Conservation (phyloP, 768 basidiomycete genomes). For the Leccinum rimulosum region DNA sequence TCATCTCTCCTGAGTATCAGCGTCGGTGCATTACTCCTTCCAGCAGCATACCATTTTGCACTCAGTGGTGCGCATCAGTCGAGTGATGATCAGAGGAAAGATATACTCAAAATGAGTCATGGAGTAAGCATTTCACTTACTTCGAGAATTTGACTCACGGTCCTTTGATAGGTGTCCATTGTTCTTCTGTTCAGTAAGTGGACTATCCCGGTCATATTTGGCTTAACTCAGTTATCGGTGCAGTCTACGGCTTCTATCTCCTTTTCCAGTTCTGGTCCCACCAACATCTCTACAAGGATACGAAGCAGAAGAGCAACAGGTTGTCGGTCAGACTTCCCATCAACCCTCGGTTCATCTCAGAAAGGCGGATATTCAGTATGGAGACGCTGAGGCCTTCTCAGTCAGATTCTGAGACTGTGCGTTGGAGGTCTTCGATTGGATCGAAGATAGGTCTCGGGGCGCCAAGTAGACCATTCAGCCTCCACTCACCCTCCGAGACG, state of each 20-base stretch:
- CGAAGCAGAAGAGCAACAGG: constrained; percentile 43
- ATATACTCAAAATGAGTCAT: constrained; percentile 50
- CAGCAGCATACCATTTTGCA: constrained; percentile 75
- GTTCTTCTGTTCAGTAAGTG: constrained; percentile 51
- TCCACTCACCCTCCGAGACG: constrained; percentile 27
- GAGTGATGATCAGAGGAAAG: constrained; percentile 34
- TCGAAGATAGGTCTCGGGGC: constrained; percentile 10
- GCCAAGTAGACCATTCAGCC: constrained; percentile 8
- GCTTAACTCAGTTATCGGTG: background rate
- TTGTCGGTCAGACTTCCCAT: constrained; percentile 35
- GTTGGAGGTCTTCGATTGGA: constrained; percentile 14
- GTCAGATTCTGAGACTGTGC: constrained; percentile 20
- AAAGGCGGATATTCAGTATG: constrained; percentile 28
- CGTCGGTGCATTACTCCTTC: constrained; percentile 75
- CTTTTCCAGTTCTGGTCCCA: constrained; percentile 60
- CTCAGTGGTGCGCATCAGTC: constrained; percentile 26
- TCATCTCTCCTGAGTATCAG: constrained; percentile 74
- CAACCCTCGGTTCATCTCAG: constrained; percentile 26
- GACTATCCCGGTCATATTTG: background rate
- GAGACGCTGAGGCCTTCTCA: constrained; percentile 14
- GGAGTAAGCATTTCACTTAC: constrained; percentile 37
- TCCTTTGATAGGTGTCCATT: constrained; percentile 41
- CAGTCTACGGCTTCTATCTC: constrained; percentile 51
- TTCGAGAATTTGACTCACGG: constrained; percentile 1
- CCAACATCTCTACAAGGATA: constrained; percentile 48